Conservation (phyloP, 83 land plant species). For the Picea mariana region DNA sequence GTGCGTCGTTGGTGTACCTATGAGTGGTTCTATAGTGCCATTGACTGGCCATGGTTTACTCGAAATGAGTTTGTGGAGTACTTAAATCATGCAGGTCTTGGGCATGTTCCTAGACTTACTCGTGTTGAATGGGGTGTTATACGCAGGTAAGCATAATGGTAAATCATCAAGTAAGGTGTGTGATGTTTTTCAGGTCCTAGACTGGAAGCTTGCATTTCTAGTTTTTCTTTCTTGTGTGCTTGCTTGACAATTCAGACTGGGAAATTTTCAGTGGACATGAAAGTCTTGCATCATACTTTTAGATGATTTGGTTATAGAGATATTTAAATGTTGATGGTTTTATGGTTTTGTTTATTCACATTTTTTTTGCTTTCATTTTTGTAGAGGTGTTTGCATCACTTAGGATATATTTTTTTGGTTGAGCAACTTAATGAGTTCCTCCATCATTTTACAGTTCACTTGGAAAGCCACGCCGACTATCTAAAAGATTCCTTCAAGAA, state of each 20-base stretch:
- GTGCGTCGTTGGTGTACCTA: constrained; percentile 86
- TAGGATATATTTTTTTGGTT: not conserved
- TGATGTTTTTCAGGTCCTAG: not conserved
- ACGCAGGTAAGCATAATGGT: constrained; percentile 57
- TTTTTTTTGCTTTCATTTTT: constrained; percentile 5
- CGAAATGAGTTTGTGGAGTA: constrained; percentile 95
- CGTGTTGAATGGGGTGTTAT: constrained; percentile 99
- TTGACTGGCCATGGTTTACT: constrained; percentile 97
- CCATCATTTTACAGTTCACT: constrained; percentile 67
- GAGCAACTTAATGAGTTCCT: constrained; percentile 6
- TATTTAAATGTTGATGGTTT: not conserved
- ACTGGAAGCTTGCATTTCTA: not conserved
- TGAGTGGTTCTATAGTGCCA: constrained; percentile 99
- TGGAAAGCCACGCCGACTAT: constrained; percentile 91
- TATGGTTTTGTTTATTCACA: not conserved
- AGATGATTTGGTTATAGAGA: not conserved
- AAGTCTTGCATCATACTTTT: not conserved
- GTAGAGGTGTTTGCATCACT: not conserved
- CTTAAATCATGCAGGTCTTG: constrained; percentile 85
- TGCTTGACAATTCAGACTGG: not conserved
- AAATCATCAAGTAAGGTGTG: not conserved
- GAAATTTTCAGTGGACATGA: not conserved
- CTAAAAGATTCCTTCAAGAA: constrained; percentile 71
- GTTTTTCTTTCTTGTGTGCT: not conserved
- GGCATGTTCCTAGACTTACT: constrained; percentile 87